phyloP scores from a whole-genome alignment of 1,139 yeast species.

The Sugiyamaella japonica region DNA sequence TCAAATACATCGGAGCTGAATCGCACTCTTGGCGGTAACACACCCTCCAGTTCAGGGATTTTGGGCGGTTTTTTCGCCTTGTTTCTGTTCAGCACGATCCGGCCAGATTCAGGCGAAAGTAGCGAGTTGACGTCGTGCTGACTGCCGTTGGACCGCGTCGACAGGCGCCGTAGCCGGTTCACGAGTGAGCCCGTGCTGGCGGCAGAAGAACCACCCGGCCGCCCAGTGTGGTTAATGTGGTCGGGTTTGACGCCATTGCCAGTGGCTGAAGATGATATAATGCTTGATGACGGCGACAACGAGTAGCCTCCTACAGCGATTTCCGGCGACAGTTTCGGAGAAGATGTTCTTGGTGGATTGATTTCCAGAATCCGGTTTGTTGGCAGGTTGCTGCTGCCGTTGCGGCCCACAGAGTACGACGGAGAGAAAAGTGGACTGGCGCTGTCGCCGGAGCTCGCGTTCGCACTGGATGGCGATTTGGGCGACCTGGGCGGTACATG shows the following conservation, averaged over 20 bases:
- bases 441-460: not conserved
- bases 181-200: constrained; percentile 26
- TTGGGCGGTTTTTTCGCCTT: constrained; percentile 44
- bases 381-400: constrained; percentile 11
- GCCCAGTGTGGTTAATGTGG: not conserved
- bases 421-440: not conserved
- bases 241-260: constrained; percentile 5
- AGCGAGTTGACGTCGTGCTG: constrained; percentile 5
- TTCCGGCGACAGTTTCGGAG: constrained; percentile 25
- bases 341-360: constrained; percentile 25
- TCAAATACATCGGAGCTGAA: constrained; percentile 71
- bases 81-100: constrained; percentile 52
- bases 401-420: not conserved
- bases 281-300: constrained; percentile 15
- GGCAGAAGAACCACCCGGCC: constrained; percentile 9
- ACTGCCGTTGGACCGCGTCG: constrained; percentile 21
- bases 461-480: constrained; percentile 1
- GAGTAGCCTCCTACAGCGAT: constrained; percentile 17
- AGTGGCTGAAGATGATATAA: not conserved
- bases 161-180: constrained; percentile 28
- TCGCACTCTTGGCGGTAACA: constrained; percentile 48
- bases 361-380: constrained; percentile 15
- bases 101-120: constrained; percentile 9
- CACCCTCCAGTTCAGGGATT: constrained; percentile 44
- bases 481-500: not conserved